These are phyloP conservation scores for Nannochloris sp. DNA, from an alignment of 139 green algal genomes.

Conservation along the genomic window DNA sequence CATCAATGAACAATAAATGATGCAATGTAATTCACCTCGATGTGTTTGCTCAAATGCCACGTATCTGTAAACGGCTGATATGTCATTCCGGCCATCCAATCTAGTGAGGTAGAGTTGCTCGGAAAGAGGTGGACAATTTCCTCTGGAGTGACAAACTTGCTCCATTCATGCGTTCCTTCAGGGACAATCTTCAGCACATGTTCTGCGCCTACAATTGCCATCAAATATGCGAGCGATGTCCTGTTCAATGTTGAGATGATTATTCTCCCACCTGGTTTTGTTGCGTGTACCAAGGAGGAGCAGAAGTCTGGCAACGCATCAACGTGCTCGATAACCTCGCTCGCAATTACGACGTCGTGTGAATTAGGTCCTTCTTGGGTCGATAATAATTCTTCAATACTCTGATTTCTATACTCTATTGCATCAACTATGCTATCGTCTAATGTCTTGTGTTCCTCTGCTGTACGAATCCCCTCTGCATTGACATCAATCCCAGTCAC, in stretches of 20 bases:
- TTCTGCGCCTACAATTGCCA: slow-evolving; percentile 82
- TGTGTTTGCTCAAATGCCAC: slow-evolving; percentile 47
- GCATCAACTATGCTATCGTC: slow-evolving; percentile 20
- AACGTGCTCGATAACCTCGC: slow-evolving; percentile 70
- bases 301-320: slow-evolving; percentile 35
- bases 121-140: slow-evolving; percentile 57
- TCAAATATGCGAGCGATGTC: slow-evolving; percentile 59
- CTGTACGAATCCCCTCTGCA: slow-evolving; percentile 26
- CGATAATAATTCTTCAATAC: slow-evolving; percentile 36
- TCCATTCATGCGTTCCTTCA: slow-evolving; percentile 73
- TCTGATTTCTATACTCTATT: slow-evolving; percentile 18
- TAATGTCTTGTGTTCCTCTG: slow-evolving; percentile 22
- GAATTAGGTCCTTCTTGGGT: slow-evolving; percentile 18
- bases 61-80: slow-evolving; percentile 32
- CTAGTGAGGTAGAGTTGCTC: slow-evolving; percentile 17
- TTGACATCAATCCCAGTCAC: slow-evolving; percentile 56
- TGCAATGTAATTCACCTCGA: slow-evolving; percentile 74
- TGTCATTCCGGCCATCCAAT: slow-evolving; percentile 51
- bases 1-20: slow-evolving; percentile 28
- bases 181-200: slow-evolving; percentile 58
- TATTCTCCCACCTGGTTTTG: slow-evolving; percentile 33
- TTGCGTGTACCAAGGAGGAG: slow-evolving; percentile 13
- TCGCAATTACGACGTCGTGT: slow-evolving; percentile 49
- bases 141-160: slow-evolving; percentile 82
- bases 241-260: slow-evolving; percentile 85